phyloP scores from a whole-genome alignment of 2,329 filamentous ascomycete species.

The Geosmithia flava region DNA sequence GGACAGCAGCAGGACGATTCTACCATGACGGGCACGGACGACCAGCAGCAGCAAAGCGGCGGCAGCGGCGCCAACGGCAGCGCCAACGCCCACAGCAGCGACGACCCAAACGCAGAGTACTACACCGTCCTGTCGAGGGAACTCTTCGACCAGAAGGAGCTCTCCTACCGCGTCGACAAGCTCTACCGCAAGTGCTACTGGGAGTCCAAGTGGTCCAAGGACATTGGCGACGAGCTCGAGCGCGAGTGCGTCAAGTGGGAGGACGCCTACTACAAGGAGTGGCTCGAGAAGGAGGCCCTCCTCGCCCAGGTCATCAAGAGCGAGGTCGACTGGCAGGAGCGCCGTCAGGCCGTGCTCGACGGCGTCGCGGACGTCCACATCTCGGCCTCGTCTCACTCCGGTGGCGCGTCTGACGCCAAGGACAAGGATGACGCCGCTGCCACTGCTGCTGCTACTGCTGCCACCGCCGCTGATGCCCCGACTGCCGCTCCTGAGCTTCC shows the following conservation, averaged over 20 bases:
- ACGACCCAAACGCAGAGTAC: constrained; percentile 44
- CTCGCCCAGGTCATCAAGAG: constrained; percentile 58
- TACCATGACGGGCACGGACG: constrained; percentile 29
- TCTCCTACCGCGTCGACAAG: constrained; percentile 41
- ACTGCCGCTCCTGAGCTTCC: too few species aligned
- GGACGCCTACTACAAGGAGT: constrained; percentile 55
- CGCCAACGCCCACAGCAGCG: constrained; percentile 12
- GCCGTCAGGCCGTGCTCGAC: constrained; percentile 41
- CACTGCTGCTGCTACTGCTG: constrained; percentile 15
- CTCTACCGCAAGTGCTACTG: constrained; percentile 57
- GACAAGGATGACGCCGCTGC: neutral
- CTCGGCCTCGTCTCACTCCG: constrained; percentile 6
- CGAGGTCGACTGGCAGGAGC: constrained; percentile 54
- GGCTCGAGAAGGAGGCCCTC: constrained; percentile 68
- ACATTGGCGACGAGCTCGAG: constrained; percentile 51
- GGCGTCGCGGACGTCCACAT: constrained; percentile 33
- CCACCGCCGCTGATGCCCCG: constrained; percentile 8
- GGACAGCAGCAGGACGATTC: constrained; percentile 32
- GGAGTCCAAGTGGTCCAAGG: constrained; percentile 61
- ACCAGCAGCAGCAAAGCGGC: neutral
- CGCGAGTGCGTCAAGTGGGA: constrained; percentile 56
- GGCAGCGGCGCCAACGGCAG: constrained; percentile 15
- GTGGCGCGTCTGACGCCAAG: neutral
- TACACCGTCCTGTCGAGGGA: constrained; percentile 43
- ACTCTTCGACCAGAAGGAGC: constrained; percentile 54